Evolutionary conservation across 257 asterid genomes (phyloP).

Genomic region (Parsonsia alboflavescens): DNA sequence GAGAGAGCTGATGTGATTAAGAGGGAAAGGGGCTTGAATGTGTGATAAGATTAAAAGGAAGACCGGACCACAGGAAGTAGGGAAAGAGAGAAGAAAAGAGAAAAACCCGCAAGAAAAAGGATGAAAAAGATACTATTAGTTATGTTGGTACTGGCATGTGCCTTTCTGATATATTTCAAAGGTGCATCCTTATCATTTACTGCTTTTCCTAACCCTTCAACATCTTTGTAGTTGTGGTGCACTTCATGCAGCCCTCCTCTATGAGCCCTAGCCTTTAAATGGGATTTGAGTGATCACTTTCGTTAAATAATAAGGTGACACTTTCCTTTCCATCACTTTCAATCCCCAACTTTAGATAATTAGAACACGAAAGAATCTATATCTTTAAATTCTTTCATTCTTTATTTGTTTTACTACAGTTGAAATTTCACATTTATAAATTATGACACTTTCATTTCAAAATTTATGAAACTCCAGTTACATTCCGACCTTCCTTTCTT

Average conservation of each 20-base stretch:
- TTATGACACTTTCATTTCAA: too few species aligned
- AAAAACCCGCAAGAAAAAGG: slow-evolving; percentile 7
- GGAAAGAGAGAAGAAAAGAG: slow-evolving; percentile 6
- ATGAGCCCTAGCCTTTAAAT: background rate
- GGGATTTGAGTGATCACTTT: slow-evolving; percentile 17
- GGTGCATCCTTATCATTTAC: slow-evolving; percentile 35
- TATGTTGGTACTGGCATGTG: slow-evolving; percentile 46
- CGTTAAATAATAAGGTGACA: background rate
- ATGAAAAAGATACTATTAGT: slow-evolving; percentile 8
- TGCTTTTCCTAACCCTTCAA: slow-evolving; percentile 22
- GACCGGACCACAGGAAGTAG: slow-evolving; percentile 29
- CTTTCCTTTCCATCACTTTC: slow-evolving; percentile 6
- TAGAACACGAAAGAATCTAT: too few species aligned
- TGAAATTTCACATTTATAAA: too few species aligned
- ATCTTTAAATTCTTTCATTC: too few species aligned
- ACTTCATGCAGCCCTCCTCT: slow-evolving; percentile 23
- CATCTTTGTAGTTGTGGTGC: slow-evolving; percentile 12
- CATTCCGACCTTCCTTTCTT: background rate
- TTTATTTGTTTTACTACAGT: too few species aligned
- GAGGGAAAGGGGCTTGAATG: slow-evolving; percentile 9
- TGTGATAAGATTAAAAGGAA: slow-evolving; percentile 25
- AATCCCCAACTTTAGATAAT: background rate
- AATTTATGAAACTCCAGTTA: background rate
- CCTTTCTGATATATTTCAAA: slow-evolving; percentile 24
- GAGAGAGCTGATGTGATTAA: slow-evolving; percentile 29